Percentiles rank a stretch among this genome's conserved stretches.
These are phyloP conservation scores for Pyrenopolyporus hunteri DNA, from an alignment of 495 filamentous ascomycete genomes.

Conservation along the genomic window DNA sequence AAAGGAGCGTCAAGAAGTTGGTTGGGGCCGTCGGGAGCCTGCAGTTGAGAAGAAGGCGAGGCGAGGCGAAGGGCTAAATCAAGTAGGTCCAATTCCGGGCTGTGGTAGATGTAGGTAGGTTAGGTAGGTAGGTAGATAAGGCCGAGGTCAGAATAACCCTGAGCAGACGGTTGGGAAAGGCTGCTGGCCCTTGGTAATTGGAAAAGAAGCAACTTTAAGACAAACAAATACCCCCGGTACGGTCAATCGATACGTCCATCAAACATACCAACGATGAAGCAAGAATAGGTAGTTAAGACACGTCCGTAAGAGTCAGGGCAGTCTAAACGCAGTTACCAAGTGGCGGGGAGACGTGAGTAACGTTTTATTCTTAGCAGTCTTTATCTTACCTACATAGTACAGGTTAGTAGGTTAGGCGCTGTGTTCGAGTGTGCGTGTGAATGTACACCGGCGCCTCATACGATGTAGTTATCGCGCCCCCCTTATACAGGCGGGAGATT, in stretches of 20 bases:
- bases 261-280: constrained; percentile 32
- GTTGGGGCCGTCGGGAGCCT: constrained; percentile 12
- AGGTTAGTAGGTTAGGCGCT: constrained; percentile 6
- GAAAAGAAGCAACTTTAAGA: constrained; percentile 34
- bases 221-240: constrained; percentile 19
- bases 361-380: constrained; percentile 16
- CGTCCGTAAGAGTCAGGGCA: not conserved
- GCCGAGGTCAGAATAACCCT: constrained; percentile 20
- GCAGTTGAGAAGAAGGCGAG: constrained; percentile 9
- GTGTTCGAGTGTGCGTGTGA: constrained; percentile 1
- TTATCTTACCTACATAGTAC: not conserved
- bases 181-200: constrained; percentile 14
- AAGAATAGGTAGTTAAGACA: not conserved
- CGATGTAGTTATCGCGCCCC: not conserved
- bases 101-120: not conserved
- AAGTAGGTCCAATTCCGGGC: constrained; percentile 23
- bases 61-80: constrained; percentile 26
- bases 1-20: constrained; percentile 37
- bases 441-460: constrained; percentile 6
- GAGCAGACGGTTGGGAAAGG: constrained; percentile 2
- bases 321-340: not conserved
- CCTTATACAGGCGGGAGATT: constrained; percentile 24
- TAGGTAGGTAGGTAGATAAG: too few relatives aligned
- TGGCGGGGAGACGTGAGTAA: not conserved
- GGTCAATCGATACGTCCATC: constrained; percentile 28